Conservation (phyloP, 2,329 filamentous ascomycete species). For the Lasiodiplodia theobromae region DNA sequence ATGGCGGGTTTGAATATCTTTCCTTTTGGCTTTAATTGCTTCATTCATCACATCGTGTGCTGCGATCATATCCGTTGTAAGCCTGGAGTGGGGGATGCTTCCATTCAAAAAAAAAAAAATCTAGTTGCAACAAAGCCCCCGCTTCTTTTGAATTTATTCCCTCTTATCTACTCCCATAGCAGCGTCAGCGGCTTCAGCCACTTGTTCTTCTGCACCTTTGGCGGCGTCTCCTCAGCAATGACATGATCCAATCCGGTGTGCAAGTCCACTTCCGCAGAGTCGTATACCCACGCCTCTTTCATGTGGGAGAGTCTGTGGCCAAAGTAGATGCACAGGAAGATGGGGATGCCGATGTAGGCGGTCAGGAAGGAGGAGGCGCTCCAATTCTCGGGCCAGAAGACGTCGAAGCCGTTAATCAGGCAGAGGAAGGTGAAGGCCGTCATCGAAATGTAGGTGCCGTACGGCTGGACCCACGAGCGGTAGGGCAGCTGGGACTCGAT, state of each 20-base stretch:
- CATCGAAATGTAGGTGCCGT: constrained; percentile 68
- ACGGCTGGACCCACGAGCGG: constrained; percentile 65
- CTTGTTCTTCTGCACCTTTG: constrained; percentile 34
- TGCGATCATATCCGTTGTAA: too few relatives aligned
- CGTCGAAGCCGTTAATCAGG: constrained; percentile 77
- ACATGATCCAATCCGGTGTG: constrained; percentile 49
- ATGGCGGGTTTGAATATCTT: too few relatives aligned
- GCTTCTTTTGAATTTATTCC: neutral
- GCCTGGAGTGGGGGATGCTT: too few relatives aligned
- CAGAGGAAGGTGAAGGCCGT: constrained; percentile 67
- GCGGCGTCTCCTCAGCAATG: constrained; percentile 44
- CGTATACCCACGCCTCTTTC: constrained; percentile 60
- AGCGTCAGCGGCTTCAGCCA: constrained; percentile 39
- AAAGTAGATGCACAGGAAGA: constrained; percentile 63
- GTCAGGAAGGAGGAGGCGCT: constrained; percentile 69
- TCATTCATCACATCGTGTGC: too few relatives aligned
- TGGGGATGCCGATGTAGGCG: constrained; percentile 69
- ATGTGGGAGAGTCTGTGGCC: constrained; percentile 57
- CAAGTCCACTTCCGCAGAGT: constrained; percentile 60
- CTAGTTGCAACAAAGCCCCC: neutral
- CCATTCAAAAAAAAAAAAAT: too few relatives aligned
- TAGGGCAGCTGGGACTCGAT: constrained; percentile 61
- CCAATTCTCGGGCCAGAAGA: constrained; percentile 74
- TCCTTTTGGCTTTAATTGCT: too few relatives aligned
- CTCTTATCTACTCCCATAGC: constrained; percentile 36